phyloP scores from a whole-genome alignment of 2,329 filamentous ascomycete species.

The Pseudogymnoascus sp. region DNA sequence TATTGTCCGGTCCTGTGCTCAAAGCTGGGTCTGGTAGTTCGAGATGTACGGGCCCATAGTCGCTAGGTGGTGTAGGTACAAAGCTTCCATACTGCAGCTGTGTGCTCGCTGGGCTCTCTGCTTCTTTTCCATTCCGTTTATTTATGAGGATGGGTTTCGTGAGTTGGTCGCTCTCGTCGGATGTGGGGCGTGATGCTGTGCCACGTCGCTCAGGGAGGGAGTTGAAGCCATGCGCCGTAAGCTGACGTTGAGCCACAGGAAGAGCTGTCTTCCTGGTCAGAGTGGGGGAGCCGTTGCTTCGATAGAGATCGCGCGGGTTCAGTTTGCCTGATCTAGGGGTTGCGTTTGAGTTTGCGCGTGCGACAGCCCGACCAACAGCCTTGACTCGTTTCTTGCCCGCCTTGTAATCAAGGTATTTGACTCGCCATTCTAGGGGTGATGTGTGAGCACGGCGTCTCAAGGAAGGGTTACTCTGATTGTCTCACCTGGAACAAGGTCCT shows the following conservation, averaged over 20 bases:
- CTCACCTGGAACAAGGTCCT: slow-evolving; percentile 74
- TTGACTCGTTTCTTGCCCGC: slow-evolving; percentile 92
- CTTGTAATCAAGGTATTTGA: slow-evolving; percentile 94
- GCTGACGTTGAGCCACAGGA: neutral
- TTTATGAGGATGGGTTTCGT: slow-evolving; percentile 9
- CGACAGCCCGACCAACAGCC: slow-evolving; percentile 65
- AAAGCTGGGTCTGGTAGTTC: slow-evolving; percentile 54
- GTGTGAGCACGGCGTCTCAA: slow-evolving; percentile 9
- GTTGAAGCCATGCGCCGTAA: neutral
- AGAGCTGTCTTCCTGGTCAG: neutral
- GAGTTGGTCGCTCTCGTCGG: slow-evolving; percentile 6
- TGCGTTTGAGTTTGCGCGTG: slow-evolving; percentile 49
- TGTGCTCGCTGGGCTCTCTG: neutral
- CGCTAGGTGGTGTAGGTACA: slow-evolving; percentile 43
- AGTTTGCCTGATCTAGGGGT: slow-evolving; percentile 35
- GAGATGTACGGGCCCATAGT: slow-evolving; percentile 34
- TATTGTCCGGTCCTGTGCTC: neutral
- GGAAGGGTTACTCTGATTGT: slow-evolving; percentile 11
- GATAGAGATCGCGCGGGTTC: slow-evolving; percentile 10
- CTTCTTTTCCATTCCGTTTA: slow-evolving; percentile 5
- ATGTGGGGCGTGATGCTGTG: slow-evolving; percentile 1
- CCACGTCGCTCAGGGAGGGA: slow-evolving; percentile 3
- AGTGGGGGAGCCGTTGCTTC: slow-evolving; percentile 2
- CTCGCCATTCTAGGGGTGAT: slow-evolving; percentile 65
- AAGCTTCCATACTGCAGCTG: slow-evolving; percentile 54